Evolutionary conservation across 176 grass and related monocot genomes (phyloP), one percentile per base, ranked within the genome.

Genomic region (Bromus sterilis): DNA sequence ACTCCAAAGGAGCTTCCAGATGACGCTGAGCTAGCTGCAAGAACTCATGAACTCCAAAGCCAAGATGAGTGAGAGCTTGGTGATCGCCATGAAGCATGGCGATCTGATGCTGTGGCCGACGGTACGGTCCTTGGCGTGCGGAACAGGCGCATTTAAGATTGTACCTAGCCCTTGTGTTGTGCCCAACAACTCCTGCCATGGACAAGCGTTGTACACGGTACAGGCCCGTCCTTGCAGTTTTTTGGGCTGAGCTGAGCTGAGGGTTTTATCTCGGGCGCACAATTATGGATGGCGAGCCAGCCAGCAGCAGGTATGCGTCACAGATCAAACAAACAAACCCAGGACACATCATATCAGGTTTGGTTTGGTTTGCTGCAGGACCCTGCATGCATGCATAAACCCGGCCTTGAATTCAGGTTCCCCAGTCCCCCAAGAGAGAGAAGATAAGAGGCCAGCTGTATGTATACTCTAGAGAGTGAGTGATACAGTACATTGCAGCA

Each of bases 341-440:
- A 83, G 36, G 83, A 86, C 58, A 74, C 79, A 59, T 90, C 83
- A 74, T 82, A 62, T 89, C 88, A 81, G 25, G 49, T n/a, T n/a
- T n/a, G n/a, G 80, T 75, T 28, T 57, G 55, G 13, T n/a, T 57
- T 84, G 41, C 82, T 77, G 76, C 72, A 89, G 63, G 7, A 4
- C 55, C 26, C 64, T 78, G 87, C 72, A 81, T 64, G 64, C 65
- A 66, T 66, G 37, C 68, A 43, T 20, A 73, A 83, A 46, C 46
- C 79, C 66, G 68, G 58, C 83, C 88, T 81, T 90, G 83, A 79
- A 86, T 90, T 90, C 88, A 86, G 88, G 79, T 48, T 74, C 79
- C 46, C 55, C 72, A 77, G 72, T 29, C 83, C 66, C 82, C 75
- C 78, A 58, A 18, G 16, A 29, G 35, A 75, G 13, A 73, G 39